Conservation (phyloP, 1,139 yeast genomes). For the Diutina mesorugosa region DNA sequence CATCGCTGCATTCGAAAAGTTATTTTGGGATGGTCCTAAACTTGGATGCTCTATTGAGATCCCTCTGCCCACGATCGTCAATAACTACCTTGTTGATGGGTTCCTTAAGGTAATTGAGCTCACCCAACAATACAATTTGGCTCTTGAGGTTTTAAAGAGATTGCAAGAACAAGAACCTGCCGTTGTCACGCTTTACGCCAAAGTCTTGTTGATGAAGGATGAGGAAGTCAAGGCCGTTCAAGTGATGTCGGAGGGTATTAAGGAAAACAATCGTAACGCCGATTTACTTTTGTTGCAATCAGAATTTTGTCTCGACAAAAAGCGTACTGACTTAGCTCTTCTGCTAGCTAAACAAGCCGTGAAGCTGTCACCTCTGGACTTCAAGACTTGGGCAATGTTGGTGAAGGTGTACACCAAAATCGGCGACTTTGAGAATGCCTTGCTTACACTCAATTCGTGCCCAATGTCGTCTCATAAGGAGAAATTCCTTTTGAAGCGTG, state of each 20-base stretch:
- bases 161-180: conserved; percentile 33
- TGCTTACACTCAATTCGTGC: conserved; percentile 76
- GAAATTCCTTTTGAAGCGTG: conserved; percentile 40
- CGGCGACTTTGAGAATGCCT: conserved; percentile 64
- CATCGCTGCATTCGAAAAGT: conserved; percentile 44
- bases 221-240: conserved; percentile 72
- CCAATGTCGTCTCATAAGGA: conserved; percentile 78
- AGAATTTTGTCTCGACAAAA: conserved; percentile 54
- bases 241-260: conserved; percentile 48
- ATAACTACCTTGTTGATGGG: conserved; percentile 71
- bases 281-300: conserved; percentile 51
- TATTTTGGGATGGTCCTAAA: conserved; percentile 54
- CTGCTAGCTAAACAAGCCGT: conserved; percentile 66
- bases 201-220: conserved; percentile 42
- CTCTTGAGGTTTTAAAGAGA: conserved; percentile 37
- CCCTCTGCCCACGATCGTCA: conserved; percentile 55
- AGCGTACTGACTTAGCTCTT: conserved; percentile 59
- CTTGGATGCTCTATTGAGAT: conserved; percentile 57
- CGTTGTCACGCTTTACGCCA: conserved; percentile 43
- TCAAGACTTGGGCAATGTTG: conserved; percentile 68
- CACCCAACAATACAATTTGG: conserved; percentile 50
- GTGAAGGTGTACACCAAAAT: conserved; percentile 60
- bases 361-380: conserved; percentile 74
- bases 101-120: conserved; percentile 50
- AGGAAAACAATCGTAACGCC: conserved; percentile 49